Base-by-base conservation (phyloP, 2,329 filamentous ascomycete species). In the Xylariomycetidae sp. region DNA sequence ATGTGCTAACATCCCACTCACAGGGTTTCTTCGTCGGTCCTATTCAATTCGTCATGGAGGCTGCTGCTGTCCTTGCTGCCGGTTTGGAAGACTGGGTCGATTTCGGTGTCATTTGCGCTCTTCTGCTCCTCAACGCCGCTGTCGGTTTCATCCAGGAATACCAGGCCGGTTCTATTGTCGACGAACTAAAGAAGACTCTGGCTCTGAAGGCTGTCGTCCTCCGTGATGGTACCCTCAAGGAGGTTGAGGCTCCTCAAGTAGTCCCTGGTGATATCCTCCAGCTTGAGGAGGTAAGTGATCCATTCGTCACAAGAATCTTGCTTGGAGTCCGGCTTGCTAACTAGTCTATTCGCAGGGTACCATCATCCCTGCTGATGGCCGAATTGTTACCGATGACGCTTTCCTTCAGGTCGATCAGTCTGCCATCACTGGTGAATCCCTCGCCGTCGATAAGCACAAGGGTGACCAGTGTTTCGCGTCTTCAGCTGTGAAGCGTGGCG, bases 31-130 rank as follows among this genome's bases (percentile, higher is more conserved):
- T 94, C 61, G 70, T 92, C 36, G 88, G 88, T 47, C 88, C 88
- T 16, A 90, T 94, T 48, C 88, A 94, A 61, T 90, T 90, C 63
- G 88, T 94, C 58, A 94, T 94, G 88, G 85, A 90, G 80, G 83
- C 78, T 63, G 85, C 86, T 42, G 84, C 84, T 49, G 70, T 89
- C 54, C 74, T 94, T 38, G 87, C 88, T 57, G 85, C 83, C 42
- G 85, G 85, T 78, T 77, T 94, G 26, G 64, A 85, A 63, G 85
- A 92, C 54, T 94, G 88, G 88, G 84, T 94, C 45, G 88, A 94
- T 69, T 90, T 94, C 55, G 88, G 86, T 72, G 87, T 94, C 56
- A 94, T 94, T 49, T 88, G 83, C 62, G 87, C 69, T 55, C 72
- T 94, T 31, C 74, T 94, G 8, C 60, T 94, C 46, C 82, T 94